Evolutionary conservation across 495 filamentous ascomycete genomes (phyloP).

Genomic region (Cercophora sp.): DNA sequence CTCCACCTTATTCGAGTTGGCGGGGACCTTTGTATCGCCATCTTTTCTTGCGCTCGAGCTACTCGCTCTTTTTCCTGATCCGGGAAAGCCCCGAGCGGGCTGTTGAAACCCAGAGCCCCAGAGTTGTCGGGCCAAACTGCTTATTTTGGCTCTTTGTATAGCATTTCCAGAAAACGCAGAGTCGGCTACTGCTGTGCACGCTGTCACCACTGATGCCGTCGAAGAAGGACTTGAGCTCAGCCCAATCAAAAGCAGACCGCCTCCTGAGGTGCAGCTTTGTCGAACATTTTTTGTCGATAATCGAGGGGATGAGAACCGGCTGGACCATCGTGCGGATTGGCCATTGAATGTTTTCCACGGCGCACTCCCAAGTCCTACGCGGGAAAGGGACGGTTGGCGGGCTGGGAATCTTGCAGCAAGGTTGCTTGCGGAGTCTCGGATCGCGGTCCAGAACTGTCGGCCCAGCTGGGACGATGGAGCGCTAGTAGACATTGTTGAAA

Average conservation of each 20-base stretch:
- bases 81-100: constrained; percentile 14
- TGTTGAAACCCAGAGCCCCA: constrained; percentile 30
- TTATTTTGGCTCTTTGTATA: constrained; percentile 32
- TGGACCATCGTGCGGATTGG: constrained; percentile 17
- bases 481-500: constrained; percentile 46
- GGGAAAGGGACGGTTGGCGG: constrained; percentile 22
- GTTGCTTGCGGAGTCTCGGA: constrained; percentile 36
- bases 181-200: constrained; percentile 39
- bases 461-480: constrained; percentile 41
- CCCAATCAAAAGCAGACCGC: constrained; percentile 34
- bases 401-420: constrained; percentile 32
- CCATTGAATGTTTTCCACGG: constrained; percentile 9
- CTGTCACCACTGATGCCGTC: constrained; percentile 36
- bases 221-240: constrained; percentile 35
- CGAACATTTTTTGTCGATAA: constrained; percentile 30
- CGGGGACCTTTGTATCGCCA: constrained; percentile 17
- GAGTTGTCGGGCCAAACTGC: constrained; percentile 36
- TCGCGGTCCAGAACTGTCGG: constrained; percentile 41
- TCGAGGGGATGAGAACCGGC: constrained; percentile 13
- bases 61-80: constrained; percentile 17
- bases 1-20: constrained; percentile 15
- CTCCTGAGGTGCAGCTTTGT: constrained; percentile 41
- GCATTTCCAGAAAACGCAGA: constrained; percentile 31
- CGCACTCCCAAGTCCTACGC: constrained; percentile 12
- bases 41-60: constrained; percentile 37